Base-by-base conservation (phyloP, 306 rosid genomes). In the Dalbergia oliveri region DNA sequence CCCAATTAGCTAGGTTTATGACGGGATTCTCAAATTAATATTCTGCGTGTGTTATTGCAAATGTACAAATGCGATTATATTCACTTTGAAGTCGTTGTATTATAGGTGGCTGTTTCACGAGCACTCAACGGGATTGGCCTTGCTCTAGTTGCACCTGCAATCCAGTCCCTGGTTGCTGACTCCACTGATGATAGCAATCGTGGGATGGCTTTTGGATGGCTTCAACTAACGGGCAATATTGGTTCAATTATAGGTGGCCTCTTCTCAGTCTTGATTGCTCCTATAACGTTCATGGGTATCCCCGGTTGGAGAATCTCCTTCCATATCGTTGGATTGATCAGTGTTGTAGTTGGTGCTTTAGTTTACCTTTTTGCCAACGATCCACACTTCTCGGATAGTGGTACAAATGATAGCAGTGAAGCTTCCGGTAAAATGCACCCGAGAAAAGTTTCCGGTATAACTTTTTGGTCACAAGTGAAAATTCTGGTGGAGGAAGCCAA, bases 281-380 rank as follows among this genome's bases (percentile, higher is more conserved):
- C 98, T 12, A 8, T 69, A n/a, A 93, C 93, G 19, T 33, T 93
- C 11, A 61, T 93, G 90, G 99, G 99, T 8, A 88, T 96, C 41
- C 90, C 98, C 64, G 99, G 99, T 69, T 96, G 99, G 99, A 89
- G 99, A 85, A 74, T 93, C 80, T 87, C 98, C 75, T 93, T 96
- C 84, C 98, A 89, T 72, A 63, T 93, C 70, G 97, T 95, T 75
- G 98, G 94, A 58, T 5, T 91, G 57, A 87, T 93, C 75, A 95
- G 99, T 77, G 83, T 90, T 77, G 0, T 91, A 64, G 97, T 95
- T 0, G 98, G 99, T 50, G 10, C 75, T 77, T 82, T 96, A 35
- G 94, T 93, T 9, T 84, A 87, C 79, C 43, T 90, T 67, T 96
- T 89, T 72, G 97, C 94, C 81, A 88, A 71, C 6, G 98, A 96